A percentile compares a stretch with the other conserved stretches of the same genome.
These are phyloP conservation scores for Xanthoceras sorbifolium DNA, from an alignment of 345 rosid species.

Conservation along the genomic window DNA sequence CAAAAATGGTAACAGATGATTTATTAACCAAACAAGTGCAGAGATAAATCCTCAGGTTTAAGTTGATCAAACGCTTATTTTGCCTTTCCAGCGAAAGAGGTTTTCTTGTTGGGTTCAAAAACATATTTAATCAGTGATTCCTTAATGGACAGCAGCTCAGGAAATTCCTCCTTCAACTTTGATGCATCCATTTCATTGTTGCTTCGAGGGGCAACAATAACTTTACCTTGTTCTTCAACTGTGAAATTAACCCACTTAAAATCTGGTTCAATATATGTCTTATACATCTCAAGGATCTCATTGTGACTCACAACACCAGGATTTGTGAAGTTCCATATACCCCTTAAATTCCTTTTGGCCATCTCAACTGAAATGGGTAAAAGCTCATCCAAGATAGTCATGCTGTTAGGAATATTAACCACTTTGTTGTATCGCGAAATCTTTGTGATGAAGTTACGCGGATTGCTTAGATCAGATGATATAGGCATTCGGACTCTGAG, in stretches of 20 bases:
- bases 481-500: slow-evolving; percentile 77
- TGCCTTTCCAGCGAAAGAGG: neutral
- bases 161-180: slow-evolving; percentile 72
- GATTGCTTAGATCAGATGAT: slow-evolving; percentile 73
- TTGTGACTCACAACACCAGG: slow-evolving; percentile 81
- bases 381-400: slow-evolving; percentile 77
- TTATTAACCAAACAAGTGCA: neutral
- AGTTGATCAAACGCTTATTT: slow-evolving; percentile 3
- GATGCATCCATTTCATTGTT: slow-evolving; percentile 80
- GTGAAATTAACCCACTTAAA: slow-evolving; percentile 68
- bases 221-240: slow-evolving; percentile 69
- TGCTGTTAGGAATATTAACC: slow-evolving; percentile 80
- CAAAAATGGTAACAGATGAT: neutral
- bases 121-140: slow-evolving; percentile 67
- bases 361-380: slow-evolving; percentile 75
- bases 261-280: slow-evolving; percentile 59
- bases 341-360: slow-evolving; percentile 72
- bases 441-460: slow-evolving; percentile 75
- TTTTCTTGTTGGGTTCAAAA: slow-evolving; percentile 59
- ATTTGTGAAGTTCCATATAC: slow-evolving; percentile 83
- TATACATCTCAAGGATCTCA: slow-evolving; percentile 75
- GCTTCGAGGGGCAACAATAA: slow-evolving; percentile 73
- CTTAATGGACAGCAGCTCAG: slow-evolving; percentile 60
- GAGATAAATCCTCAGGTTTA: slow-evolving; percentile 8
- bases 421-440: slow-evolving; percentile 71